Evolutionary conservation across 1,284 basidiomycete species (phyloP), one percentile per base, ranked within the genome.

Genomic region (Coniophora puteana): DNA sequence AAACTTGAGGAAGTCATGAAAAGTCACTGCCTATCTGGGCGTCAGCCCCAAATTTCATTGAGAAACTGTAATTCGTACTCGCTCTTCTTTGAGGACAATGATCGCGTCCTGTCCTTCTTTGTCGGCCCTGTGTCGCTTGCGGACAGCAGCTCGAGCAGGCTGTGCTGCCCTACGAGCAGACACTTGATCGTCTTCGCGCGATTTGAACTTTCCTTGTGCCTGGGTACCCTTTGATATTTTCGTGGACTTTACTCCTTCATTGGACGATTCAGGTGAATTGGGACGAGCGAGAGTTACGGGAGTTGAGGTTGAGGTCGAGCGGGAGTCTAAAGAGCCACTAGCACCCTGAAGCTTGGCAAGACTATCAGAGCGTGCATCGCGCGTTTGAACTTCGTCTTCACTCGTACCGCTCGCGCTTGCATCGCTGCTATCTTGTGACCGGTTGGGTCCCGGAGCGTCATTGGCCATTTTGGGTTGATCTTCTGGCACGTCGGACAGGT

Each of bases 1-100:
- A 54, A 80, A 90, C 66, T 85, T 87, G 42, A 92, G 74, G 56
- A 91, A 88, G 62, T 91, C 89, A 46, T 91, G 89, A 58, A 92
- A 91, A 12, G 80, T 85, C 55, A 68, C 74, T 4, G 89, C 87
- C 80, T 84, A 48, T 8, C 43, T 10, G 31, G 13, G 18, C 22
- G 24, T 20, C n/a, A n/a, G n/a, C n/a, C n/a, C n/a, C n/a, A n/a
- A n/a, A n/a, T 21, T 16, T 30, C 22, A 25, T 17, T 31, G 14
- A 34, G 16, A 27, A 28, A 26, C 12, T 20, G 22, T 29, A 48
- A 14, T 17, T 53, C 69, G 22, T 51, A 83, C 83, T 56, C 80
- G 80, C 63, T 92, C 89, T 60, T 92, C 89, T 50, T 85, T 85
- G 38, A 92, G 72, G 11, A 89, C 77, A 40, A 91, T 85, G 6